Evolutionary conservation across 169 alveolate genomes (phyloP).

Genomic region (Theileria sp.): DNA sequence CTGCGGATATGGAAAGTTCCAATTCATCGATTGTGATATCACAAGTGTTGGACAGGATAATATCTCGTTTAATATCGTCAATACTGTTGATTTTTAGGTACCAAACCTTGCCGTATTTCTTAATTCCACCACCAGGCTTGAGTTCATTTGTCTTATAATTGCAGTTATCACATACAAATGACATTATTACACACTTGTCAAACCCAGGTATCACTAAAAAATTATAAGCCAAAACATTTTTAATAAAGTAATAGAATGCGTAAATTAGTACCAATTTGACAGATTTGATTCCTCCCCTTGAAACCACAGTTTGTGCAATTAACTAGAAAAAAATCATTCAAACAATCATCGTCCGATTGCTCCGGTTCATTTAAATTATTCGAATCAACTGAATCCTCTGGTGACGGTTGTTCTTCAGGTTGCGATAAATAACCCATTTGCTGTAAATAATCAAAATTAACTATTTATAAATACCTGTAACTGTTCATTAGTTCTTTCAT

Average conservation of each 20-base stretch:
- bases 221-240: neutral
- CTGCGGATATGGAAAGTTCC: slow-evolving; percentile 89
- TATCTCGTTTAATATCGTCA: slow-evolving; percentile 92
- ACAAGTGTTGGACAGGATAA: slow-evolving; percentile 92
- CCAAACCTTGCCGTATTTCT: slow-evolving; percentile 83
- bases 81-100: slow-evolving; percentile 16
- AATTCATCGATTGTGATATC: slow-evolving; percentile 88
- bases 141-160: slow-evolving; percentile 92
- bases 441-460: neutral
- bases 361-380: slow-evolving; percentile 41
- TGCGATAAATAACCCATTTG: neutral
- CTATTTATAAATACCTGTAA: slow-evolving; percentile 53
- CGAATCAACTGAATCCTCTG: neutral
- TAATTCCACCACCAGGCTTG: slow-evolving; percentile 94
- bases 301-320: slow-evolving; percentile 85
- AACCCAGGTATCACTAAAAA: slow-evolving; percentile 90
- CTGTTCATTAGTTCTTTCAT: slow-evolving; percentile 81
- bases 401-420: neutral
- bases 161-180: slow-evolving; percentile 91
- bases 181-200: slow-evolving; percentile 90
- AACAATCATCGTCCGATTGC: slow-evolving; percentile 48
- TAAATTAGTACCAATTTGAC: slow-evolving; percentile 70
- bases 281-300: slow-evolving; percentile 79
- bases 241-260: neutral
- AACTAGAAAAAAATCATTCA: slow-evolving; percentile 36